These are phyloP conservation scores for Ceratobasidium sp. DNA, from an alignment of 1,284 basidiomycete genomes.

Conservation along the genomic window DNA sequence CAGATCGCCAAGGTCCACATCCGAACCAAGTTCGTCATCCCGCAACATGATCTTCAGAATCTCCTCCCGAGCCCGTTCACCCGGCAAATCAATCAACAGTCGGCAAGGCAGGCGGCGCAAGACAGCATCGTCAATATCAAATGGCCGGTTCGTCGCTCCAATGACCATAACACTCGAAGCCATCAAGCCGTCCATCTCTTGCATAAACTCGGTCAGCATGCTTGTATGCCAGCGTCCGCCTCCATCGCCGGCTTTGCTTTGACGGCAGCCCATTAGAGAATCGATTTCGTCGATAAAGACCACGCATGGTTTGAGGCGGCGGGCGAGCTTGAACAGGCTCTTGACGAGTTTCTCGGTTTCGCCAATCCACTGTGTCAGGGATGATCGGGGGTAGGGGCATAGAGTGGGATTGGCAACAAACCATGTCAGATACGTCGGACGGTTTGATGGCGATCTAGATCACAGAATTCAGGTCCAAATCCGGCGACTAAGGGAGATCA, in stretches of 20 bases:
- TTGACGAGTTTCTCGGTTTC: conserved; percentile 96
- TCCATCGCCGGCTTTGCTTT: conserved; percentile 84
- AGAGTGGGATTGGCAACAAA: no score
- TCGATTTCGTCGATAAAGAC: conserved; percentile 98
- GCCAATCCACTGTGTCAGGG: no score
- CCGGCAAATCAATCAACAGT: conserved; percentile 86
- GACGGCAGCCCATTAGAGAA: conserved; percentile 90
- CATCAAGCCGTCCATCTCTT: conserved; percentile 95
- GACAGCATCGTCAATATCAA: conserved; percentile 87
- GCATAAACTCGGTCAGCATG: conserved; percentile 97
- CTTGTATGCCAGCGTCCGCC: conserved; percentile 74
- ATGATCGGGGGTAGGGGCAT: no score
- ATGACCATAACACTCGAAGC: conserved; percentile 92
- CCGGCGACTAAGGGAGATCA: no score
- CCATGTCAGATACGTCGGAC: conserved; percentile 91
- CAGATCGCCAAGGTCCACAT: conserved; percentile 73
- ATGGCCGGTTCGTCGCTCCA: conserved; percentile 91
- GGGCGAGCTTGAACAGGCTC: conserved; percentile 90
- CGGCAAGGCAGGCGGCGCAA: conserved; percentile 85
- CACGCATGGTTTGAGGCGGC: conserved; percentile 90
- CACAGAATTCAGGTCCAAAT: no score
- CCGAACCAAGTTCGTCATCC: conserved; percentile 76
- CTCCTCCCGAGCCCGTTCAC: conserved; percentile 84
- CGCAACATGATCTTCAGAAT: conserved; percentile 86
- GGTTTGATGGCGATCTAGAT: conserved; percentile 84